Base-by-base conservation (phyloP, 805 yeast genomes). In the Lipomyces yamanashiensis region DNA sequence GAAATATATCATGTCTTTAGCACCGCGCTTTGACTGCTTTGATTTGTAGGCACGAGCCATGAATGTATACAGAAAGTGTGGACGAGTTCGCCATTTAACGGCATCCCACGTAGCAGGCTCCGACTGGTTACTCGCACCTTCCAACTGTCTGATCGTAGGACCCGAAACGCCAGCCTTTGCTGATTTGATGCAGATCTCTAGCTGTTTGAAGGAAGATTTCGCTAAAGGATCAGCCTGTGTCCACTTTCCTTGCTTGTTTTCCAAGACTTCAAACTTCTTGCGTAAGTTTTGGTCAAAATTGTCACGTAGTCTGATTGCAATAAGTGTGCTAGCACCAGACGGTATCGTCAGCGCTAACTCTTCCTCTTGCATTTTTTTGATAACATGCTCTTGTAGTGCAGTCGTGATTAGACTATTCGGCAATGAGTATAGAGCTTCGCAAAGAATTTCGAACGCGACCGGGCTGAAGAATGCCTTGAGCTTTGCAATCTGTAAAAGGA, bases 101-200 rank as follows among this genome's bases (percentile, higher is more conserved):
- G 33, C 50, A 13, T 23, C 50, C 50, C 34, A 19, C 1, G 33
- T 45, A 15, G 19, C 21, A 6, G 34, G 34, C 21, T 45, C 50
- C 34, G 34, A 43, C 4, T 8, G 19, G 10, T 43, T 19, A 19
- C 40, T 40, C 7, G 36, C 7, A 28, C 55, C 55, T n/a, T 37
- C 44, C 34, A 52, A 12, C 10, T 52, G 55, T 10, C 10, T 40
- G 17, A 52, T 39, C 19, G 55, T 39, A 15, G 55, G 55, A 9
- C 55, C 23, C 10, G 33, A 12, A 39, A 40, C 23, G 23, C 17
- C 47, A 4, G 17, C 39, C 10, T 12, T 10, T 8, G 55, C 34
- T 9, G 5, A 4, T 13, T 23, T 23, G 19, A 52, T 52, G 17
- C 21, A n/a, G 13, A 10, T 17, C 15, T n/a, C 10, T 39, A 52